These are phyloP conservation scores for Diutina siamensis DNA, from an alignment of 1,139 yeast species.

Conservation along the genomic window DNA sequence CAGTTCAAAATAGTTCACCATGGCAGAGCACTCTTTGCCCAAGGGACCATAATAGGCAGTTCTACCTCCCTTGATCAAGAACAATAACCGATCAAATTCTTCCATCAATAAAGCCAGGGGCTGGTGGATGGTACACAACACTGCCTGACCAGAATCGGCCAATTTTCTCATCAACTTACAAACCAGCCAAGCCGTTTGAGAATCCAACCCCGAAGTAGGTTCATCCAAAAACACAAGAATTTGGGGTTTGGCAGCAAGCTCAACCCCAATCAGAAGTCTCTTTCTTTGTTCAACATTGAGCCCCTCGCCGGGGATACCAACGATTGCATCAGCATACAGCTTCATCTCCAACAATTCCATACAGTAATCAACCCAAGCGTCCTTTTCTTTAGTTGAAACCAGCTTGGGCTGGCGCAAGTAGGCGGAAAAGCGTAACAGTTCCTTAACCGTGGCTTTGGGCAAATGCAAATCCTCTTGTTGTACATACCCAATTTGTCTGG, in stretches of 20 bases:
- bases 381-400: constrained; percentile 39
- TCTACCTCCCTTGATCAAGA: not conserved
- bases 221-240: not conserved
- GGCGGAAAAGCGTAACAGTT: constrained; percentile 37
- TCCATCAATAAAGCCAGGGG: not conserved
- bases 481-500: constrained; percentile 73
- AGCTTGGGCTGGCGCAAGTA: constrained; percentile 23
- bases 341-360: constrained; percentile 62
- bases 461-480: constrained; percentile 77
- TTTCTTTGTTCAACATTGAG: constrained; percentile 79
- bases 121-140: not conserved
- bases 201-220: not conserved
- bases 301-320: constrained; percentile 72
- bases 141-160: not conserved
- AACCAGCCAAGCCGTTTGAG: not conserved
- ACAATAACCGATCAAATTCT: not conserved
- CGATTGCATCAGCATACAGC: constrained; percentile 66
- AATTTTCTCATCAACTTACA: not conserved
- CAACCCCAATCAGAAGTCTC: constrained; percentile 12
- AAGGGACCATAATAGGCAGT: constrained; percentile 1
- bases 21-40: constrained; percentile 35
- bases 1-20: constrained; percentile 57
- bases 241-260: not conserved
- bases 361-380: constrained; percentile 60
- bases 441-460: constrained; percentile 65